Conservation (phyloP, 805 yeast species). For the Vanderwaltozyma tropicalis region DNA sequence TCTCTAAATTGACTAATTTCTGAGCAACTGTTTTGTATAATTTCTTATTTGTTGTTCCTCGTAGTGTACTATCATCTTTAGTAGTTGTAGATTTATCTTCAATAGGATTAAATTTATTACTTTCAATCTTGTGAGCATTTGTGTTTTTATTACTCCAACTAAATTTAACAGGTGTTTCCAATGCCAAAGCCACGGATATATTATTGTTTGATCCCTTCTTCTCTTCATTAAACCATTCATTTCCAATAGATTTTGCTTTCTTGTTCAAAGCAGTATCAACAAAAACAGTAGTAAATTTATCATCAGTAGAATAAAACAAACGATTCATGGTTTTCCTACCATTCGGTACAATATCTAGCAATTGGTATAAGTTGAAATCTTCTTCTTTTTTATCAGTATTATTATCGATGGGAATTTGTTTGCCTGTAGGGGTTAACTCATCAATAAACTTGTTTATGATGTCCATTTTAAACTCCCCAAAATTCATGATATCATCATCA, state of each 20-base stretch:
- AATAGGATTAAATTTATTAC: neutral
- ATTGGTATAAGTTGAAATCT: conserved; percentile 10
- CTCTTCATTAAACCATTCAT: conserved; percentile 20
- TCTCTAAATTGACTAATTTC: conserved; percentile 1
- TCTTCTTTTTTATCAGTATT: conserved; percentile 3
- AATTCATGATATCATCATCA: too few species aligned
- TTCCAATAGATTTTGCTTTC: conserved; percentile 3
- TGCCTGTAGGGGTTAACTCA: too few species aligned
- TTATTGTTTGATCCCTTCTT: conserved; percentile 3
- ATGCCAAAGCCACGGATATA: conserved; percentile 9
- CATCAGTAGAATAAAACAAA: conserved; percentile 6
- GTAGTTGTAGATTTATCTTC: neutral
- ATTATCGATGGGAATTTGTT: too few species aligned
- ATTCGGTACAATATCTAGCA: conserved; percentile 16
- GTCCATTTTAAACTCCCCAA: too few species aligned
- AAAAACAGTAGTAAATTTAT: neutral
- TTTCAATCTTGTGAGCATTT: neutral
- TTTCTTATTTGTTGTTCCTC: conserved; percentile 10
- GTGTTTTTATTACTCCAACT: conserved; percentile 20
- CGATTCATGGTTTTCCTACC: conserved; percentile 20
- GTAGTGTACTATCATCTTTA: neutral
- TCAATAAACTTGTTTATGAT: too few species aligned
- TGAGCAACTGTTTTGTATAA: conserved; percentile 8
- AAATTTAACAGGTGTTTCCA: conserved; percentile 22
- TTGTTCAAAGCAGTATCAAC: neutral